Evolutionary conservation across 2,329 filamentous ascomycete genomes (phyloP).

Genomic region (Penicillium psychrosexuale): DNA sequence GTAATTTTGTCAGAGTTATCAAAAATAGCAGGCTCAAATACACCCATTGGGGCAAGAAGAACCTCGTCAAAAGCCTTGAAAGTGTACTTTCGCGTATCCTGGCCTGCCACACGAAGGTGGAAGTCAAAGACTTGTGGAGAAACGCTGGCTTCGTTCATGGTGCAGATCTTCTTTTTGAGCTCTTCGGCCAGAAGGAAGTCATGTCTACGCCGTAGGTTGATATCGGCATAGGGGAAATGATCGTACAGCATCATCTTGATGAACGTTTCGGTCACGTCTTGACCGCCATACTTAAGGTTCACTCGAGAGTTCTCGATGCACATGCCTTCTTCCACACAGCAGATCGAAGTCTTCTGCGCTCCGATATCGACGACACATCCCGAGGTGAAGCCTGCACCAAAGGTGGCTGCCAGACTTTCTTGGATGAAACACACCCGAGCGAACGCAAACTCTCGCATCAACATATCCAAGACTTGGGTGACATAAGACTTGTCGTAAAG

Average conservation of each 20-base stretch:
- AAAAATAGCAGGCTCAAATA: conserved; percentile 84
- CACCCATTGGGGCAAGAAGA: conserved; percentile 90
- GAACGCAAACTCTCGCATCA: conserved; percentile 87
- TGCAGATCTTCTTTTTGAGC: conserved; percentile 88
- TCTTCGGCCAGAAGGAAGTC: conserved; percentile 94
- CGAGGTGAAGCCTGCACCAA: conserved; percentile 89
- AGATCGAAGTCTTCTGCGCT: conserved; percentile 94
- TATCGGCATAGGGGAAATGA: conserved; percentile 91
- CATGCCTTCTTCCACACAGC: conserved; percentile 94
- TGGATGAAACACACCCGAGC: conserved; percentile 89
- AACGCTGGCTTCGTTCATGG: conserved; percentile 84
- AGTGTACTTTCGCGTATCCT: conserved; percentile 86
- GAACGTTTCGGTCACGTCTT: conserved; percentile 90
- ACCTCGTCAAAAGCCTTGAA: conserved; percentile 98
- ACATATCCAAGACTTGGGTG: conserved; percentile 75
- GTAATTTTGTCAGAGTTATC: conserved; percentile 76
- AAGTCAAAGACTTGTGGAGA: conserved; percentile 87
- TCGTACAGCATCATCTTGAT: conserved; percentile 98
- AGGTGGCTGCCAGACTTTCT: conserved; percentile 90
- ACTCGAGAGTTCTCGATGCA: conserved; percentile 91
- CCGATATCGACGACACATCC: conserved; percentile 95
- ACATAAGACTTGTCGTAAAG: conserved; percentile 94
- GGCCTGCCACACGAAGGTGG: conserved; percentile 80
- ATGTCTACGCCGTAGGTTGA: conserved; percentile 84
- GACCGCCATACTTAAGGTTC: conserved; percentile 90